Evolutionary conservation across 2,329 filamentous ascomycete species (phyloP), one percentile per base, ranked within the genome.

Genomic region (Drechslerella dactyloides): DNA sequence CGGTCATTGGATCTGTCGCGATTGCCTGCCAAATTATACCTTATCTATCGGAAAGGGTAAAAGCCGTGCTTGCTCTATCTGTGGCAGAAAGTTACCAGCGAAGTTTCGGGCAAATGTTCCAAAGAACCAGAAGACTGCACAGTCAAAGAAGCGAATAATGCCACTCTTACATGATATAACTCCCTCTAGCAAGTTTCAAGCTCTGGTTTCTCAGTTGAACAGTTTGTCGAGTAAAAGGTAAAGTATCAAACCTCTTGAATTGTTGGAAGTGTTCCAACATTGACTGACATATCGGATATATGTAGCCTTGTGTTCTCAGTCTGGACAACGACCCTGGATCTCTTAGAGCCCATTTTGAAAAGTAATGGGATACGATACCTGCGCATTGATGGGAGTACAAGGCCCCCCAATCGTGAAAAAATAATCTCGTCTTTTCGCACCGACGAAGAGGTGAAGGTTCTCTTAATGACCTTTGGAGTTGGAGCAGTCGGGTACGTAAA

Each of bases 231-330:
- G n/a, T 15, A 42, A 42, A 42, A 42, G 37, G 37, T 42, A 13
- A 4, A 15, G 13, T 2, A 42, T 15, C 11, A 5, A 42, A 15
- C 15, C 11, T 13, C 11, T 17, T 15, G 13, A 42, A 17, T 13
- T 42, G 3, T 42, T 13, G 5, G 15, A 42, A 6, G 37, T 4
- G 44, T 48, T 15, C 48, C 27, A 52, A 15, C 53, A n/a, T n/a
- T n/a, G n/a, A n/a, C n/a, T n/a, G n/a, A n/a, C n/a, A n/a, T n/a
- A n/a, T n/a, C n/a, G n/a, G n/a, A n/a, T n/a, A n/a, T n/a, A n/a
- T n/a, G 33, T 66, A 79, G 78, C 54, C 73, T 79, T 44, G 74
- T 79, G 5, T 79, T 79, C 62, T 78, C 77, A 11, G 77, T 61
- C 17, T 80, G 78, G 79, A 79, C 75, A 13, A 77, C 76, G 17